Evolutionary conservation across 352 stramenopile species (phyloP).

Genomic region (Plasmopara viticola): DNA sequence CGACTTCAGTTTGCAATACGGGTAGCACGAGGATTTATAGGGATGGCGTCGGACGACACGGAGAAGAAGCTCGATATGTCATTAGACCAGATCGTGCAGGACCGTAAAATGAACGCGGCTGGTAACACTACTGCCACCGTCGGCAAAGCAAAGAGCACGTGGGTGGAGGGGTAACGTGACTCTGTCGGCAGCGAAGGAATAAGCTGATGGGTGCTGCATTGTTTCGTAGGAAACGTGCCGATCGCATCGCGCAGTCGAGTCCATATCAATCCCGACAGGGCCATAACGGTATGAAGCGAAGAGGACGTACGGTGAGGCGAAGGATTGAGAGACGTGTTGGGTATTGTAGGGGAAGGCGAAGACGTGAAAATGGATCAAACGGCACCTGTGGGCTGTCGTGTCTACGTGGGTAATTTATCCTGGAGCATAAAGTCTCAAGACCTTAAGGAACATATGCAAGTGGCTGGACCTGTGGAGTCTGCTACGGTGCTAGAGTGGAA

Average conservation of each 20-base stretch:
- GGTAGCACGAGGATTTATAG: neutral
- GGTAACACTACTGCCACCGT: conserved; percentile 8
- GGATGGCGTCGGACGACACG: conserved; percentile 34
- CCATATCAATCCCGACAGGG: conserved; percentile 38
- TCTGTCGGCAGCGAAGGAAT: conserved; percentile 6
- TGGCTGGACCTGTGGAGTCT: conserved; percentile 57
- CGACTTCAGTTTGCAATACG: conserved; percentile 3
- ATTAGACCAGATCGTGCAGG: conserved; percentile 55
- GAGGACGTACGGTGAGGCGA: neutral
- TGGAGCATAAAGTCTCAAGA: conserved; percentile 79
- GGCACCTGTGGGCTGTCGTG: conserved; percentile 29
- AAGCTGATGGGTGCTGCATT: conserved; percentile 17
- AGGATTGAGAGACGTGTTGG: conserved; percentile 3
- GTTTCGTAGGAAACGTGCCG: conserved; percentile 47
- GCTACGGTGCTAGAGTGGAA: conserved; percentile 57
- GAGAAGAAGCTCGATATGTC: conserved; percentile 75
- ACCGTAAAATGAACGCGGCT: conserved; percentile 32
- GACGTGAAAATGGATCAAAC: conserved; percentile 29
- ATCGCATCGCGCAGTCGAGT: conserved; percentile 47
- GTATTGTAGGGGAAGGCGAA: conserved; percentile 11
- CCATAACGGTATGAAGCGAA: conserved; percentile 18
- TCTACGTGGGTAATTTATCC: conserved; percentile 85
- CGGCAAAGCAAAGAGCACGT: conserved; percentile 55
- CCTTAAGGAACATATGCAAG: conserved; percentile 79
- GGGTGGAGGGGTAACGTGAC: conserved; percentile 17